Evolutionary conservation across 192 early-diverging fungal genomes (phyloP).

Genomic region (Nowakowskiella sp.): DNA sequence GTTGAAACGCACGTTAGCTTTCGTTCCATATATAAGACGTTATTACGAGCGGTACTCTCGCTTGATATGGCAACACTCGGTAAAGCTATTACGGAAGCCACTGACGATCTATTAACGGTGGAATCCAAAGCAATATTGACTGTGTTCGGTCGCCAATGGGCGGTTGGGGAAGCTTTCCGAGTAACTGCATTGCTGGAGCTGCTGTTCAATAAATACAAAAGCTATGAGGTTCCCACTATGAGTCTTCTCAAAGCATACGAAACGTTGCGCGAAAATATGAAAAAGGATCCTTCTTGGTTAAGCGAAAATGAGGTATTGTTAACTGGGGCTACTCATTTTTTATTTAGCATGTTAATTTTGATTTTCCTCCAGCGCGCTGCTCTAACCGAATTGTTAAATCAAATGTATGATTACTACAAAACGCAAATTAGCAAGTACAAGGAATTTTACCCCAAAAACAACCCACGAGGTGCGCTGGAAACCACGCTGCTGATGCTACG

Average conservation of each 20-base stretch:
- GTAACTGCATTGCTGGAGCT: slow-evolving; percentile 37
- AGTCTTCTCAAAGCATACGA: slow-evolving; percentile 37
- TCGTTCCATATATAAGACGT: slow-evolving; percentile 29
- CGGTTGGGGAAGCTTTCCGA: slow-evolving; percentile 34
- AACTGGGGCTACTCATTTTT: slow-evolving; percentile 2
- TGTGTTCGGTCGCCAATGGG: slow-evolving; percentile 31
- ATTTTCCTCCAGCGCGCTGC: slow-evolving; percentile 15
- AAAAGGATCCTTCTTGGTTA: slow-evolving; percentile 29
- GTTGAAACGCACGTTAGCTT: slow-evolving; percentile 19
- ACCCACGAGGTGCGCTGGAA: slow-evolving; percentile 36
- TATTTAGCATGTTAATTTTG: slow-evolving; percentile 4
- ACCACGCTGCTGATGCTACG: slow-evolving; percentile 43
- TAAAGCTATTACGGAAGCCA: slow-evolving; percentile 23
- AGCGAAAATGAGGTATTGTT: slow-evolving; percentile 24
- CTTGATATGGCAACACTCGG: slow-evolving; percentile 31
- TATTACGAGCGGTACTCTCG: slow-evolving; percentile 31
- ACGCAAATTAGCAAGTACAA: slow-evolving; percentile 46
- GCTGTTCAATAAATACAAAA: slow-evolving; percentile 41
- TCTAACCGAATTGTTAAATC: slow-evolving; percentile 30
- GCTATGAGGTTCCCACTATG: slow-evolving; percentile 30
- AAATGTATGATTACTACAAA: slow-evolving; percentile 42
- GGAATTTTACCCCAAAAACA: slow-evolving; percentile 48
- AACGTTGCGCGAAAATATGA: slow-evolving; percentile 29
- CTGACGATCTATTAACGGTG: slow-evolving; percentile 31
- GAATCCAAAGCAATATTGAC: slow-evolving; percentile 32